phyloP scores from a whole-genome alignment of 345 rosid species.

The Adansonia digitata region DNA sequence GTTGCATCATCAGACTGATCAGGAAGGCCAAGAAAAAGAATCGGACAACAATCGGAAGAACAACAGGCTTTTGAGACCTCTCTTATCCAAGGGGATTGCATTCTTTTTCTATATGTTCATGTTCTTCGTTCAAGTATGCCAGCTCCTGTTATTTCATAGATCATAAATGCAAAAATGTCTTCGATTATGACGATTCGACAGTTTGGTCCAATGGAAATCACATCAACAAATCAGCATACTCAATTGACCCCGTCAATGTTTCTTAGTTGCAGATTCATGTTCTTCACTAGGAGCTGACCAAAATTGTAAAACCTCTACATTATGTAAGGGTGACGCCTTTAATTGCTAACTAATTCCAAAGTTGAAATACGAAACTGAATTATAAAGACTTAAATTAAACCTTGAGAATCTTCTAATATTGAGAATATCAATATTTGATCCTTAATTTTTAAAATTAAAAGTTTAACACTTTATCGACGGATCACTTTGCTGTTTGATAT shows the following conservation, averaged over 20 bases:
- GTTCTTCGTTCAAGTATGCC: too few relatives aligned
- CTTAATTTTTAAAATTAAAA: too few relatives aligned
- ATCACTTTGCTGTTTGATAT: too few relatives aligned
- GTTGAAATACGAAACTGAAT: too few relatives aligned
- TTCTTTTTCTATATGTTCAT: slow-evolving; percentile 14
- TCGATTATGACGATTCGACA: not conserved
- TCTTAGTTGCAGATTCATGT: not conserved
- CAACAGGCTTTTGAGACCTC: slow-evolving; percentile 46
- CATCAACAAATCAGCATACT: not conserved
- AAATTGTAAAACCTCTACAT: not conserved
- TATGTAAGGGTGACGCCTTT: too few relatives aligned
- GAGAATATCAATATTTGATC: too few relatives aligned
- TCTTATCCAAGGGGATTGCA: slow-evolving; percentile 40
- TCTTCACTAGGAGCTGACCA: not conserved
- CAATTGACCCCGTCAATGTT: not conserved
- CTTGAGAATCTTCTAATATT: too few relatives aligned
- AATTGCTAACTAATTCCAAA: too few relatives aligned
- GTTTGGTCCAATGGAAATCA: not conserved
- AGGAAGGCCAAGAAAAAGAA: slow-evolving; percentile 35
- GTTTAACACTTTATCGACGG: too few relatives aligned
- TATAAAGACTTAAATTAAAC: too few relatives aligned
- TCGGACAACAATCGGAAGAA: slow-evolving; percentile 44
- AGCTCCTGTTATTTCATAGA: not conserved
- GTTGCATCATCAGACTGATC: slow-evolving; percentile 10
- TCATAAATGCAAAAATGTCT: slow-evolving; percentile 2